Conservation (phyloP, 192 early-diverging fungal species). For the Lobosporangium transversale region DNA sequence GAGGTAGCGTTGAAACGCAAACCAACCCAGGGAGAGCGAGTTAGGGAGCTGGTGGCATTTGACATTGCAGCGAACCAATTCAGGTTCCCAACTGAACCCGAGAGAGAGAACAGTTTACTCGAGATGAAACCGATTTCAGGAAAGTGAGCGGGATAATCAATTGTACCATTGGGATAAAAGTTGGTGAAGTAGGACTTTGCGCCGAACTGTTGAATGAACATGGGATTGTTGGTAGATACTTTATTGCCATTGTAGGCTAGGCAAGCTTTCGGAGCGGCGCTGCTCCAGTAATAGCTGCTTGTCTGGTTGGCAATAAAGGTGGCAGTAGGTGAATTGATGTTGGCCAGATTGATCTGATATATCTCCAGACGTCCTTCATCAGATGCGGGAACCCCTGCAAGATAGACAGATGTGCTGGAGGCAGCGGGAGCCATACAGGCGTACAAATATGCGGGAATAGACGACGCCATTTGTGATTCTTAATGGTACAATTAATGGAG, state of each 20-base stretch:
- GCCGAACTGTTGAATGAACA: slow-evolving; percentile 27
- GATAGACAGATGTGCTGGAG: slow-evolving; percentile 11
- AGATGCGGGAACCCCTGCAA: slow-evolving; percentile 15
- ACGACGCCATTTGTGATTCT: not conserved
- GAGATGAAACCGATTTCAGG: slow-evolving; percentile 3
- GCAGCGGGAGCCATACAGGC: slow-evolving; percentile 21
- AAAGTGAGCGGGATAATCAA: slow-evolving; percentile 16
- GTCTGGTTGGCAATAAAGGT: slow-evolving; percentile 8
- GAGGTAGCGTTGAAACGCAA: slow-evolving; percentile 17
- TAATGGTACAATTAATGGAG: not conserved
- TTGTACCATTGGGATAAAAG: slow-evolving; percentile 14
- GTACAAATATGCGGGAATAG: slow-evolving; percentile 22
- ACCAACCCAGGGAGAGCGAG: slow-evolving; percentile 22
- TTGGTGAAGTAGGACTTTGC: slow-evolving; percentile 29
- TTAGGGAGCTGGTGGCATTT: slow-evolving; percentile 4
- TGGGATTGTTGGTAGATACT: slow-evolving; percentile 9
- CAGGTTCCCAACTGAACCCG: slow-evolving; percentile 12
- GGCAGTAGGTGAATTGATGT: slow-evolving; percentile 30
- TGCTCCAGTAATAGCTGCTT: slow-evolving; percentile 3
- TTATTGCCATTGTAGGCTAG: slow-evolving; percentile 16
- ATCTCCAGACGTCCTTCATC: slow-evolving; percentile 27
- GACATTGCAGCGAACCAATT: slow-evolving; percentile 19
- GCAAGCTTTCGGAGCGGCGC: slow-evolving; percentile 18
- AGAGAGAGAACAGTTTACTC: slow-evolving; percentile 19
- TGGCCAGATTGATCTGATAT: slow-evolving; percentile 14